Percentiles rank a stretch among this genome's conserved stretches.
Conservation (phyloP, 2,329 filamentous ascomycete species). For the Alternaria brassicicola region DNA sequence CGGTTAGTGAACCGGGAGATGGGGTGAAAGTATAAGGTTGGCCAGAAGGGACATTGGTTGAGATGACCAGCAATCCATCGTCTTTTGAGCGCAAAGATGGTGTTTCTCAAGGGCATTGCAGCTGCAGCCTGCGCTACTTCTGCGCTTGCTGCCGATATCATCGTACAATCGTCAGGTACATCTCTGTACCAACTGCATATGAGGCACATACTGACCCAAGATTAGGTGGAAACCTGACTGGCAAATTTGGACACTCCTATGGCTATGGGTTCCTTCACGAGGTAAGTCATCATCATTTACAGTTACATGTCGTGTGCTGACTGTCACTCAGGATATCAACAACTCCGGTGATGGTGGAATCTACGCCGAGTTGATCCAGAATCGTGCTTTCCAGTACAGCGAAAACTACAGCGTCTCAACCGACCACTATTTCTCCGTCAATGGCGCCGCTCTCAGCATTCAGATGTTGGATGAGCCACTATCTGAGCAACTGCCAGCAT, state of each 20-base stretch:
- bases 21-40: conserved; percentile 8
- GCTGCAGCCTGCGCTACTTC: conserved; percentile 32
- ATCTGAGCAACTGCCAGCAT: conserved; percentile 53
- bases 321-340: conserved; percentile 55
- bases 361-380: conserved; percentile 73
- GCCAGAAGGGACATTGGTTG: background rate
- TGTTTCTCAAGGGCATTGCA: conserved; percentile 25
- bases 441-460: conserved; percentile 45
- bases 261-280: conserved; percentile 43
- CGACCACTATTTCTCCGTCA: conserved; percentile 42
- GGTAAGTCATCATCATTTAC: conserved; percentile 8
- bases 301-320: conserved; percentile 1
- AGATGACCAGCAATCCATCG: conserved; percentile 8
- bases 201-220: background rate
- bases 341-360: conserved; percentile 75
- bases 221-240: conserved; percentile 33
- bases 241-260: conserved; percentile 36
- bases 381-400: conserved; percentile 70
- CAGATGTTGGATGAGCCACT: conserved; percentile 51
- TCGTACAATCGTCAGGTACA: conserved; percentile 30
- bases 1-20: background rate
- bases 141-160: conserved; percentile 32
- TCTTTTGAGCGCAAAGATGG: conserved; percentile 27
- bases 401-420: conserved; percentile 31
- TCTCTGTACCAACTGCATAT: background rate